These are phyloP conservation scores for Ligustrum vulgare DNA, from an alignment of 257 asterid genomes.

Conservation along the genomic window DNA sequence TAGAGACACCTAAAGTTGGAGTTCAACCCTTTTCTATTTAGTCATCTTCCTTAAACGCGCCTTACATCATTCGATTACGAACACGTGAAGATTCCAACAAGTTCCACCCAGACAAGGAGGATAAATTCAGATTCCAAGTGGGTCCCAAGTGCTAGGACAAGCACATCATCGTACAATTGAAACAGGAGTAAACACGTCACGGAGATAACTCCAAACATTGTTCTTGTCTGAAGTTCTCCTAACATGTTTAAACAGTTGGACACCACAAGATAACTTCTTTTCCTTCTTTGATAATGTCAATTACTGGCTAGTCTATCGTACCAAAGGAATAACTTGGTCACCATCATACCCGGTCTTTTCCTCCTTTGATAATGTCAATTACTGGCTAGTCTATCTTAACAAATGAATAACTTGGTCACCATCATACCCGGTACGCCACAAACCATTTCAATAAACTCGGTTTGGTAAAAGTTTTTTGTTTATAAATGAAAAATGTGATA, in stretches of 20 bases:
- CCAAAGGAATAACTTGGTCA: not conserved
- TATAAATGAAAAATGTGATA: too few species aligned
- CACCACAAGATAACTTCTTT: not conserved
- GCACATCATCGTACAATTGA: conserved; percentile 8
- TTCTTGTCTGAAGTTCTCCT: conserved; percentile 16
- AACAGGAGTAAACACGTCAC: conserved; percentile 9
- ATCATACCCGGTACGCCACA: not conserved
- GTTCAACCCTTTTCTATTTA: too few species aligned
- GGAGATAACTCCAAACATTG: conserved; percentile 16
- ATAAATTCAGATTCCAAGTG: conserved; percentile 25
- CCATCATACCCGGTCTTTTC: not conserved
- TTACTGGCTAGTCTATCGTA: not conserved
- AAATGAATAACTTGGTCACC: not conserved
- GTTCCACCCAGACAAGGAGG: not conserved
- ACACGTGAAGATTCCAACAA: not conserved
- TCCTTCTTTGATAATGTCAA: not conserved
- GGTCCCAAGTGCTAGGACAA: not conserved
- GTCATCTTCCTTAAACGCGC: not conserved
- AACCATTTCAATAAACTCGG: not conserved
- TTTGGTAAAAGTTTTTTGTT: too few species aligned
- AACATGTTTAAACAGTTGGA: not conserved
- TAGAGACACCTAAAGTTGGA: too few species aligned
- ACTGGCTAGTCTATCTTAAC: not conserved
- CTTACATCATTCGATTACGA: not conserved
- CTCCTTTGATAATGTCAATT: not conserved